Conservation (phyloP, 176 grass and related monocot genomes). For the Triticum turgidum region DNA sequence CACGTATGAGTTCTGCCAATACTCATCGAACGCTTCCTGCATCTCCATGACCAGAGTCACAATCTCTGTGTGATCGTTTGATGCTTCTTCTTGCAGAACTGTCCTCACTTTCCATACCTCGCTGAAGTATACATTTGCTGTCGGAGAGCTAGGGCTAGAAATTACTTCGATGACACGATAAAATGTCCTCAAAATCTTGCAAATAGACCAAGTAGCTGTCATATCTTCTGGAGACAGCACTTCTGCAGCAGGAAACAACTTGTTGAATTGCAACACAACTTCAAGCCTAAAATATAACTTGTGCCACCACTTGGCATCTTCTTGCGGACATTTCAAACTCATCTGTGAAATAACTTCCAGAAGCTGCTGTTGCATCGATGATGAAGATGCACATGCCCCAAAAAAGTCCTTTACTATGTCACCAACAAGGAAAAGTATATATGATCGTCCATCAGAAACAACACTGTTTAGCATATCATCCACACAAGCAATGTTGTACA, state of each 20-base stretch:
- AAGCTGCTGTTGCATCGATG: constrained; percentile 33
- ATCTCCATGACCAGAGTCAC: constrained; percentile 26
- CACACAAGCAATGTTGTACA: constrained; percentile 44
- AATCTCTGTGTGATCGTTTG: constrained; percentile 17
- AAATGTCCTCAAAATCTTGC: constrained; percentile 48
- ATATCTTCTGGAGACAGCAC: constrained; percentile 27
- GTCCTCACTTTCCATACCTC: constrained; percentile 56
- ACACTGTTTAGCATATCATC: constrained; percentile 42
- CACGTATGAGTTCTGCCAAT: constrained; percentile 43
- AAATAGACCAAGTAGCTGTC: constrained; percentile 28
- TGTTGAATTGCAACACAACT: constrained; percentile 48
- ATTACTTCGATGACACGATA: constrained; percentile 48
- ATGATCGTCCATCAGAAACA: constrained; percentile 25
- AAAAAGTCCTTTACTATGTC: constrained; percentile 41
- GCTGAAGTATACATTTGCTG: constrained; percentile 51
- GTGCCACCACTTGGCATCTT: constrained; percentile 56
- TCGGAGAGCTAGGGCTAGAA: constrained; percentile 29
- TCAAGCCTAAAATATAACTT: constrained; percentile 53
- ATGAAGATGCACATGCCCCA: constrained; percentile 24
- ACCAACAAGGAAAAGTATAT: constrained; percentile 45
- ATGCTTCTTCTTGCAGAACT: constrained; percentile 53
- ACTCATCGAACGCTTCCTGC: constrained; percentile 36
- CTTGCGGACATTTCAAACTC: constrained; percentile 45
- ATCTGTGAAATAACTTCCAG: constrained; percentile 42
- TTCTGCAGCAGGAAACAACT: constrained; percentile 46